A percentile compares a stretch with the other conserved stretches of the same genome.
phyloP scores from a whole-genome alignment of 805 yeast genomes.

The Suhomyces vadensis region DNA sequence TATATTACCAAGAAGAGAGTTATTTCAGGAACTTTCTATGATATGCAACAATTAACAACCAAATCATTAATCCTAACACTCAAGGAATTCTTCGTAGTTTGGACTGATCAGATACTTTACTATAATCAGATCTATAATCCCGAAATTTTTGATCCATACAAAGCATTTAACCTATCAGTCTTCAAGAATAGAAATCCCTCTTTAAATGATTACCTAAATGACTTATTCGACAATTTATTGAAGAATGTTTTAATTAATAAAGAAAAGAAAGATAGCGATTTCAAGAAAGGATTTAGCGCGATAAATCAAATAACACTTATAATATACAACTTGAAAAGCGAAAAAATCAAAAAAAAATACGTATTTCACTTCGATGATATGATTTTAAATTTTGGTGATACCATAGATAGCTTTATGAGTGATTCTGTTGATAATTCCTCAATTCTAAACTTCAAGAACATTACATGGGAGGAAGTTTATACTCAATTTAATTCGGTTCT shows the following conservation, averaged over 20 bases:
- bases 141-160: constrained; percentile 45
- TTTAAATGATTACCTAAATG: constrained; percentile 44
- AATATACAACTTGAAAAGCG: constrained; percentile 32
- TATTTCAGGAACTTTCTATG: no score
- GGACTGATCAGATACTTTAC: constrained; percentile 57
- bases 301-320: constrained; percentile 38
- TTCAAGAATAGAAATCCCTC: constrained; percentile 48
- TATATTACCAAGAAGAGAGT: no score
- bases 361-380: constrained; percentile 35
- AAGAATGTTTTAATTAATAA: constrained; percentile 15
- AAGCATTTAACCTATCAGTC: constrained; percentile 45
- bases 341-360: constrained; percentile 40
- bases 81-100: constrained; percentile 50
- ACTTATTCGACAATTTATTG: constrained; percentile 33
- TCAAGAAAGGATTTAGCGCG: background rate
- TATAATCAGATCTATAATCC: constrained; percentile 54
- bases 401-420: constrained; percentile 11
- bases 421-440: constrained; percentile 10
- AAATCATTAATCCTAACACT: constrained; percentile 35
- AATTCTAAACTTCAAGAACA: constrained; percentile 21
- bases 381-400: constrained; percentile 20
- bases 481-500: constrained; percentile 31
- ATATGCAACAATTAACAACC: constrained; percentile 19
- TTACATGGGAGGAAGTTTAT: constrained; percentile 36
- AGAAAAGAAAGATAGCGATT: background rate